Conservation (phyloP, 2,329 filamentous ascomycete genomes). For the Fusarium marasasianum region DNA sequence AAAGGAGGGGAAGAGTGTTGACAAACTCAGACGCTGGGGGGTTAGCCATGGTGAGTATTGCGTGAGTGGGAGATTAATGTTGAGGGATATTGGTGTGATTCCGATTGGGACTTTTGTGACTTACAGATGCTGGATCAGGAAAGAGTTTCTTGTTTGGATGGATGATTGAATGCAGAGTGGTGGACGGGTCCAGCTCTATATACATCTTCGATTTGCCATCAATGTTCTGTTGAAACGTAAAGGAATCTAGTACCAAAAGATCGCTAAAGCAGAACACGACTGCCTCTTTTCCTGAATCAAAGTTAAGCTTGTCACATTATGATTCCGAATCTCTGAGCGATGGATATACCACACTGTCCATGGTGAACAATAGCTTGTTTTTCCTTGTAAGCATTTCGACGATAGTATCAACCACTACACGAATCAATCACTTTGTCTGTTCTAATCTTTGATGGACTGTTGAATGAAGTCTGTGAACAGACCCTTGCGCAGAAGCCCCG, state of each 20-base stretch:
- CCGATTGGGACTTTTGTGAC: rapidly evolving
- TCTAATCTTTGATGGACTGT: background rate
- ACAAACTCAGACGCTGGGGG: rapidly evolving
- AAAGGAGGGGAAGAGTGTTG: background rate
- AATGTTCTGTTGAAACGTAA: background rate
- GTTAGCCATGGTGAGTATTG: background rate
- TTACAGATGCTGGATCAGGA: background rate
- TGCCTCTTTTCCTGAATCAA: rapidly evolving
- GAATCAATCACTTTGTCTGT: rapidly evolving
- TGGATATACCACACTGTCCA: too few relatives aligned
- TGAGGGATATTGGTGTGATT: background rate
- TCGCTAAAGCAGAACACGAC: background rate
- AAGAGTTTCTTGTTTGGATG: background rate
- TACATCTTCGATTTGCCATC: background rate
- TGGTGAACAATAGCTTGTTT: background rate
- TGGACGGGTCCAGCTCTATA: background rate
- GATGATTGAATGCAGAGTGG: background rate
- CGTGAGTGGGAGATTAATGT: background rate
- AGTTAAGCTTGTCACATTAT: too few relatives aligned
- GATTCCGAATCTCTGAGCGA: rapidly evolving
- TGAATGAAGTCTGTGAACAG: background rate
- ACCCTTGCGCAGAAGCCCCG: rapidly evolving
- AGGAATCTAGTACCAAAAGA: rapidly evolving
- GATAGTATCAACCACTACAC: rapidly evolving
- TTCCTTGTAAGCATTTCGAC: rapidly evolving